Evolutionary conservation across 2,329 filamentous ascomycete species (phyloP), one percentile per base, ranked within the genome.

Genomic region (Cephalotrichum gorgonifer): DNA sequence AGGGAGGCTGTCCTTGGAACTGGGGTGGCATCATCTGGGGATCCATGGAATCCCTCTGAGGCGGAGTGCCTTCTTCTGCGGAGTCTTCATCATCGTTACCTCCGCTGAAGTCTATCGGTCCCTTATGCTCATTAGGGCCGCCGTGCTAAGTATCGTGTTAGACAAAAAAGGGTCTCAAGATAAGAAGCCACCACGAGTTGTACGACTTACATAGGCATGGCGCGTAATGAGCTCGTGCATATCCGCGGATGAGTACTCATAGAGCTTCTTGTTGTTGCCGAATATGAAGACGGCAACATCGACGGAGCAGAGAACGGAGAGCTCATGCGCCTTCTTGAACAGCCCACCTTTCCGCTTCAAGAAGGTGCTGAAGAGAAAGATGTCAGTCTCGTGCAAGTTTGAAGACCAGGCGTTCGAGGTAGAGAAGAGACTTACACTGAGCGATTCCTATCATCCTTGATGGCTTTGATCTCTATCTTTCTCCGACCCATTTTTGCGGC

Each of bases 391-490:
- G 35, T 9, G 17, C 11, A 20, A 8, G 35, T 9, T 9, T 11
- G 17, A n/a, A 38, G n/a, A 39, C 15, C 2, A 39, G 14, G 35
- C 9, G 7, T 22, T 22, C 28, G 27, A 42, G 44, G 47, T 15
- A 12, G 4, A 28, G n/a, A n/a, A n/a, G n/a, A 42, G 51, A 75
- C 88, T 69, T 88, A 96, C 90, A 96, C 90, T 61, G 90, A 95
- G 65, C 90, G 88, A 65, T 96, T 96, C 62, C 90, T 83, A 70
- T 96, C 90, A 81, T 96, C 90, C 71, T 95, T 96, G 77, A 97
- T 97, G 59, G 91, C 88, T 73, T 96, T 96, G 76, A 98, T 97
- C 75, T 97, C 93, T 65, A 98, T 98, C 81, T 98, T 98, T 78
- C 93, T 83, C 69, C 93, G 85, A 67, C 93, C 93, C 93, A 98